phyloP scores from a whole-genome alignment of 139 green algal genomes.

The Closterium sp. region DNA sequence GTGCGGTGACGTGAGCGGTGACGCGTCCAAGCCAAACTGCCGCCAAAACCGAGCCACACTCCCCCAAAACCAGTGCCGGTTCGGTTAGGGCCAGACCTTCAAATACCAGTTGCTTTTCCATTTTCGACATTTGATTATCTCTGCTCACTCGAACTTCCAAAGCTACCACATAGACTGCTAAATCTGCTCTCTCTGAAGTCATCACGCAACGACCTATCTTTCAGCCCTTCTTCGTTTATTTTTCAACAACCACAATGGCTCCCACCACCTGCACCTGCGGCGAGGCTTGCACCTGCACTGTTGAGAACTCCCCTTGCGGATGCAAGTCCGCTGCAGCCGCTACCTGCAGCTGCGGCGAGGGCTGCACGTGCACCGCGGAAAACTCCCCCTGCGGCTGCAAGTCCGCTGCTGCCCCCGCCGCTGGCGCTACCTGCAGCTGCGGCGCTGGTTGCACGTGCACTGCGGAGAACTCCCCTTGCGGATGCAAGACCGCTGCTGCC shows the following conservation, averaged over 20 bases:
- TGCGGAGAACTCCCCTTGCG: background rate
- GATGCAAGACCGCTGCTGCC: background rate
- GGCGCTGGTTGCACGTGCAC: background rate
- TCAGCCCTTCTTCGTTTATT: background rate
- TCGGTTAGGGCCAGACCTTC: background rate
- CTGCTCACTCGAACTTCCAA: too few relatives aligned
- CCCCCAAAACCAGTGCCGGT: too few relatives aligned
- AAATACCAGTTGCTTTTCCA: background rate
- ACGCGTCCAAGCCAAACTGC: background rate
- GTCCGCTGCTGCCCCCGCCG: background rate
- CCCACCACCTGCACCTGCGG: background rate
- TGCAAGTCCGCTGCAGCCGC: background rate
- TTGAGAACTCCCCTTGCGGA: background rate
- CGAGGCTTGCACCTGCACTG: background rate
- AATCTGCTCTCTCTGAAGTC: background rate
- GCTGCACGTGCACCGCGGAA: background rate
- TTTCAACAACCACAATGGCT: background rate
- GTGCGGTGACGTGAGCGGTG: too few relatives aligned
- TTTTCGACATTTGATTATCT: background rate
- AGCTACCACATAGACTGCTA: too few relatives aligned
- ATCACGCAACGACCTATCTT: background rate
- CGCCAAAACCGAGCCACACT: background rate
- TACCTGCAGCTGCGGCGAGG: background rate
- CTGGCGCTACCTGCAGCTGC: background rate
- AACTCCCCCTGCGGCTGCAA: background rate